Conservation (phyloP, 495 filamentous ascomycete species). For the Penicillium dipodomyicola region DNA sequence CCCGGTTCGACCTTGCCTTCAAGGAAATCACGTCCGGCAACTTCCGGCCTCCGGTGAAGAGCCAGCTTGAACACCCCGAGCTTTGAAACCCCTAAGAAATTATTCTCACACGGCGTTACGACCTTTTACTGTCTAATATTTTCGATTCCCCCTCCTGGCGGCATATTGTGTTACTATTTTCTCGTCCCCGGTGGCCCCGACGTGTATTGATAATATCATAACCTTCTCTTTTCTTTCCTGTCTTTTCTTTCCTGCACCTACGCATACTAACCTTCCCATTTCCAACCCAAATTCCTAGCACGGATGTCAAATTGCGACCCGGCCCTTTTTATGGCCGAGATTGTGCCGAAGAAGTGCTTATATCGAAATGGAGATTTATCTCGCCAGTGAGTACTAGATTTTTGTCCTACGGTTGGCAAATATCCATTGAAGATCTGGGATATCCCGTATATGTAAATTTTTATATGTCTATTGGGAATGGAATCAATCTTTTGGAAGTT, state of each 20-base stretch:
- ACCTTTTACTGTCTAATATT: conserved; percentile 29
- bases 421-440: conserved; percentile 45
- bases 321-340: conserved; percentile 73
- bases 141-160: conserved; percentile 33
- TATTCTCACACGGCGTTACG: conserved; percentile 33
- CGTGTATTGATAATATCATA: conserved; percentile 40
- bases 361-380: conserved; percentile 39
- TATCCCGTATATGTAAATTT: conserved; percentile 97
- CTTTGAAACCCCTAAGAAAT: conserved; percentile 18
- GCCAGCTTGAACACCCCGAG: conserved; percentile 22
- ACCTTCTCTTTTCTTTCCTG: too few species aligned
- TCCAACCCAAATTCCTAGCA: conserved; percentile 52
- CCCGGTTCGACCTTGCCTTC: conserved; percentile 63
- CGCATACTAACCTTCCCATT: not conserved
- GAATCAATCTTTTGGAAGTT: not conserved
- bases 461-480: conserved; percentile 18
- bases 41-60: conserved; percentile 28
- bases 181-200: conserved; percentile 21
- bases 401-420: conserved; percentile 45
- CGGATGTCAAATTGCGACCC: conserved; percentile 99
- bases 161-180: conserved; percentile 33
- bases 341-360: conserved; percentile 91
- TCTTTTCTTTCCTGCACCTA: not conserved
- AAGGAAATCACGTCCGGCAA: conserved; percentile 54
- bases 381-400: conserved; percentile 51